These are phyloP conservation scores for Leishmania gerbilli DNA, from an alignment of 208 protist species.

Conservation along the genomic window DNA sequence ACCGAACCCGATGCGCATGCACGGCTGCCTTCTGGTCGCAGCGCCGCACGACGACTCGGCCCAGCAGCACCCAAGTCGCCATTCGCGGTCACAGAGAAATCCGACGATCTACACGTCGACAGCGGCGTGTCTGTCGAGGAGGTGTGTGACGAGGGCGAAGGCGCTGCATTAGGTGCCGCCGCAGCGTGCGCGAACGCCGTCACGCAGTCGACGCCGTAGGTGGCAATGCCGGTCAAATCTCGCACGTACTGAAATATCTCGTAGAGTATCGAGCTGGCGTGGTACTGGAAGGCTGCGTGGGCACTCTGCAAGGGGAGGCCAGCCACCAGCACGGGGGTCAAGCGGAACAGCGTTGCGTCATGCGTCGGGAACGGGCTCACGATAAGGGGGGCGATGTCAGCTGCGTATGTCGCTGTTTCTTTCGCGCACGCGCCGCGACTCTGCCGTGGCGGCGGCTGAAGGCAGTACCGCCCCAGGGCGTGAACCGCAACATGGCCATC, in stretches of 20 bases:
- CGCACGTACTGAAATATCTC: constrained; percentile 61
- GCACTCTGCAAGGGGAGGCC: constrained; percentile 62
- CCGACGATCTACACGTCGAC: not conserved
- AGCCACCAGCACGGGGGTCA: constrained; percentile 56
- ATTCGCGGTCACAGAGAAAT: not conserved
- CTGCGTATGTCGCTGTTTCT: not conserved
- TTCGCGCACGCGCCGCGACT: not conserved
- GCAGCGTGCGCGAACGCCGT: constrained; percentile 26
- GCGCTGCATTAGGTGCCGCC: not conserved
- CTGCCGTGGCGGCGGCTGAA: constrained; percentile 38
- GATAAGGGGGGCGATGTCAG: constrained; percentile 18
- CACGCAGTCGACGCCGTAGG: constrained; percentile 68
- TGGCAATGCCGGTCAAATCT: constrained; percentile 65
- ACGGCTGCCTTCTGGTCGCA: not conserved
- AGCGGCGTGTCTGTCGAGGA: not conserved
- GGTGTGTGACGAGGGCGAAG: not conserved
- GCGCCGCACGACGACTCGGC: not conserved
- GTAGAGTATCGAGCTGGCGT: constrained; percentile 53
- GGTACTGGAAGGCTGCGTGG: constrained; percentile 59
- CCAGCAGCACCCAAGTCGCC: not conserved
- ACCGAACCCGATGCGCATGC: not conserved
- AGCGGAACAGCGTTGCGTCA: constrained; percentile 72
- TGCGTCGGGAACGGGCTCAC: constrained; percentile 61
- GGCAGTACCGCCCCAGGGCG: constrained; percentile 57
- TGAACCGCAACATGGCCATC: constrained; percentile 77